These are phyloP conservation scores for Acanthamoeba lenticulata DNA, from an alignment of 208 protist species.

Conservation along the genomic window DNA sequence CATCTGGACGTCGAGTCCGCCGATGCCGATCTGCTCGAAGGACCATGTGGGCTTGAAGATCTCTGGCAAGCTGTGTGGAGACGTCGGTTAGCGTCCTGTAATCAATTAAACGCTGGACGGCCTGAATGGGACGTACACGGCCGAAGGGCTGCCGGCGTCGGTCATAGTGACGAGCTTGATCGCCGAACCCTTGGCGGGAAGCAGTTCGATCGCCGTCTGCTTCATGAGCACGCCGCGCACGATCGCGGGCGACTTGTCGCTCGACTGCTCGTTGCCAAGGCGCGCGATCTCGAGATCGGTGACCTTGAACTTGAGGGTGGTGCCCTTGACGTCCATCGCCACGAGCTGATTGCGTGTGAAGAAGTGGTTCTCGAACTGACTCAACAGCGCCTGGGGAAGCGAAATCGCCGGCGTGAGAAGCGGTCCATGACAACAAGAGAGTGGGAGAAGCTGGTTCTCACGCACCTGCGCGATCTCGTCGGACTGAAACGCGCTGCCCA, in stretches of 20 bases:
- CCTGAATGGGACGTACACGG: neutral
- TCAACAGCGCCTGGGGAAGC: neutral
- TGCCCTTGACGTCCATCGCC: neutral
- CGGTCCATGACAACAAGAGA: neutral
- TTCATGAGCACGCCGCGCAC: conserved; percentile 62
- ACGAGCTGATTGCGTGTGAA: neutral
- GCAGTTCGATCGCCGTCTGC: conserved; percentile 63
- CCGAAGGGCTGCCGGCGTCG: neutral
- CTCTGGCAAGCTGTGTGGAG: neutral
- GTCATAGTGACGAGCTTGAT: conserved; percentile 7
- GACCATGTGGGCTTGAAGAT: conserved; percentile 90
- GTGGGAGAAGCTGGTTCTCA: neutral
- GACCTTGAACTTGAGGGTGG: conserved; percentile 41
- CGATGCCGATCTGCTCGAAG: conserved; percentile 93
- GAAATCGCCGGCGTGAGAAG: neutral
- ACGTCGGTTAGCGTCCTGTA: neutral
- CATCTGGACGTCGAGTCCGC: conserved; percentile 93
- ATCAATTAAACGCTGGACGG: neutral
- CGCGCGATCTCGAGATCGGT: neutral
- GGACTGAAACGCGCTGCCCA: neutral
- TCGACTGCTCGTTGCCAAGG: neutral
- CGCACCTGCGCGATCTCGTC: neutral
- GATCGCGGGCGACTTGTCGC: neutral
- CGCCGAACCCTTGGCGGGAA: conserved; percentile 12
- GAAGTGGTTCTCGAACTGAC: neutral